Evolutionary conservation across 2,329 filamentous ascomycete species (phyloP).

Genomic region (Aspergillus terreus): DNA sequence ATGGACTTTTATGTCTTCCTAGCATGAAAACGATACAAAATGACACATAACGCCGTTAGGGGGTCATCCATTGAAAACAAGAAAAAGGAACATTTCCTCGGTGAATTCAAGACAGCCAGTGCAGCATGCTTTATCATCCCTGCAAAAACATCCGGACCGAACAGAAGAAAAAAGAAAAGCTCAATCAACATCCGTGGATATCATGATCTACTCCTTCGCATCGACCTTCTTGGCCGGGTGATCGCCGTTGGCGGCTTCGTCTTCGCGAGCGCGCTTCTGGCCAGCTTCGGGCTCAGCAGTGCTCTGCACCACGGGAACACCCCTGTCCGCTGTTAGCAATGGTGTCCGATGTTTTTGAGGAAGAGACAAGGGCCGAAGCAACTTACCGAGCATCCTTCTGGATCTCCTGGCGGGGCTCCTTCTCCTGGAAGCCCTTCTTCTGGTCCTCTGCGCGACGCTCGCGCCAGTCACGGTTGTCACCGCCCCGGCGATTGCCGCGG

Average conservation of each 20-base stretch:
- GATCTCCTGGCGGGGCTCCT: conserved; percentile 25
- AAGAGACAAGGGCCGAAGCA: background rate
- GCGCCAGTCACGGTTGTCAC: conserved; percentile 39
- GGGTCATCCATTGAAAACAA: background rate
- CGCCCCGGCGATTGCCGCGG: conserved; percentile 37
- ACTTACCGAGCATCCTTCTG: conserved; percentile 43
- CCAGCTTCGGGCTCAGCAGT: conserved; percentile 28
- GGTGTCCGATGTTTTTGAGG: too few species aligned
- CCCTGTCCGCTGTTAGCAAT: conserved; percentile 30
- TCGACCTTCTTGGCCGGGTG: conserved; percentile 49
- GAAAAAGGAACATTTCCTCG: too few species aligned
- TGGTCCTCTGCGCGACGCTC: conserved; percentile 44
- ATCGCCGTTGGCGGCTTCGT: conserved; percentile 32
- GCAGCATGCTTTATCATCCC: conserved; percentile 13
- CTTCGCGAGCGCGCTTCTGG: conserved; percentile 47
- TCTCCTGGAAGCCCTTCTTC: conserved; percentile 36
- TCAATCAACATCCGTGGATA: conserved; percentile 14
- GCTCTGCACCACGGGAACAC: conserved; percentile 43
- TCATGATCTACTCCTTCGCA: conserved; percentile 35
- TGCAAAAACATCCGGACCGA: background rate
- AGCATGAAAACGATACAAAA: background rate
- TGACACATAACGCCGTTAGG: background rate
- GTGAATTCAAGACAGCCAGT: too few species aligned
- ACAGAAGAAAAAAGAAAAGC: conserved; percentile 9
- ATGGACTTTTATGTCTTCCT: background rate